phyloP scores from a whole-genome alignment of 768 basidiomycete genomes.

The Rhizopogon vinicolor region DNA sequence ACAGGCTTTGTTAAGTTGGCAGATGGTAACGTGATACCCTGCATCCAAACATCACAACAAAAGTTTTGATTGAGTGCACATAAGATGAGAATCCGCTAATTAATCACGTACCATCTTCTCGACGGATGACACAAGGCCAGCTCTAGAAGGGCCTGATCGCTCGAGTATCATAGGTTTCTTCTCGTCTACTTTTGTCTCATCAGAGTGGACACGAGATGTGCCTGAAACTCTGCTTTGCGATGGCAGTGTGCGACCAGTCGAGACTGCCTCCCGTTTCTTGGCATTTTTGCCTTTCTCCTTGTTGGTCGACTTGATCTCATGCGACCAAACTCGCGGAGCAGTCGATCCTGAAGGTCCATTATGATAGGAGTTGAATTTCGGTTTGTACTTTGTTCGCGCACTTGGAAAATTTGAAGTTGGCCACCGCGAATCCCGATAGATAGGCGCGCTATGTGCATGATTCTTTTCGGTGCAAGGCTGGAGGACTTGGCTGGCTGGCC shows the following conservation, averaged over 20 bases:
- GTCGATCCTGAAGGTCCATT: constrained; percentile 9
- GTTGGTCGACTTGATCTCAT: constrained; percentile 7
- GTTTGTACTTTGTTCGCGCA: constrained; percentile 26
- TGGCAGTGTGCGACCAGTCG: not conserved
- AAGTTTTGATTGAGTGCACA: constrained; percentile 20
- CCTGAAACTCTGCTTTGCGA: constrained; percentile 4
- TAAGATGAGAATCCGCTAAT: constrained; percentile 17
- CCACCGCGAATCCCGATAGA: constrained; percentile 1
- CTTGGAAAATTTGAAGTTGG: constrained; percentile 14
- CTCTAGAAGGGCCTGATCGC: constrained; percentile 12
- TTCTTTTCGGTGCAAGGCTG: constrained; percentile 7
- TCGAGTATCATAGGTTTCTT: constrained; percentile 2
- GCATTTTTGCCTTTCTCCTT: constrained; percentile 11
- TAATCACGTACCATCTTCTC: constrained; percentile 27
- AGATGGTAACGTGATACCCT: constrained; percentile 22
- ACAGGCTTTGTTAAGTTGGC: constrained; percentile 39
- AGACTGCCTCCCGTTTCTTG: constrained; percentile 2
- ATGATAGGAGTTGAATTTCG: constrained; percentile 11
- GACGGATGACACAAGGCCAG: constrained; percentile 19
- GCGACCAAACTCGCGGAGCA: constrained; percentile 16
- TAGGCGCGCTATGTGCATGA: constrained; percentile 4
- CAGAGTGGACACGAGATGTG: constrained; percentile 2
- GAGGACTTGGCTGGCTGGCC: constrained; percentile 5
- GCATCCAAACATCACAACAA: constrained; percentile 4
- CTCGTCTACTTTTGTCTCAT: not conserved